Evolutionary conservation across 2,329 filamentous ascomycete species (phyloP), one percentile per base, ranked within the genome.

Genomic region (Colletotrichum sp.): DNA sequence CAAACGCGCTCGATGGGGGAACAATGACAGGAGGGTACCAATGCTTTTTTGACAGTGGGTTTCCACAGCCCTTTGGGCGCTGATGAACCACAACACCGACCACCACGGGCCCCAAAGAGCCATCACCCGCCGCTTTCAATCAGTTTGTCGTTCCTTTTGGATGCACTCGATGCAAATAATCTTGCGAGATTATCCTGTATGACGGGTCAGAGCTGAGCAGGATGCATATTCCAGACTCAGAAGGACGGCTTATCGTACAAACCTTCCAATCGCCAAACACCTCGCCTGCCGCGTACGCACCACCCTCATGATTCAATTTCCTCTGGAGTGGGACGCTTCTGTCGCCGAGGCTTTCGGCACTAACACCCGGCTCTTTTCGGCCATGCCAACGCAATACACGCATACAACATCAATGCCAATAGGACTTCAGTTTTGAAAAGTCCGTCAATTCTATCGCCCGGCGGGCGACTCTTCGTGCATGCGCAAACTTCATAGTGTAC

Each of bases 1-100:
- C 70, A 74, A 74, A 74, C 57, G 71, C 26, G 49, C 44, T 69
- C 28, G 34, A 69, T 69, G 74, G 65, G 74, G 74, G 70, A 65
- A 69, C 69, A 65, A 64, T 18, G 59, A 39, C 34, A 74, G 60
- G 70, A 71, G 63, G 74, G 70, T 64, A 76, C 74, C 64, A 73
- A 65, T 73, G 70, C 71, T 65, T 73, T 76, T 72, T 64, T 65
- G 57, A 30, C 65, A 60, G 59, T 65, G 59, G 57, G 64, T 65
- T 73, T 64, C 64, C 74, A 62, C 74, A 69, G 63, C 70, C 30
- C 69, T 69, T 39, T 9, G 62, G 62, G 15, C 72, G 44, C 28
- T 36, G 34, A 34, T 73, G 44, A 60, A 76, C 55, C 49, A 49
- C 65, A 64, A 49, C 70, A 60, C 60, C 70, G 62, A 39, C 49